Percentiles rank a stretch among this genome's conserved stretches.
phyloP scores from a whole-genome alignment of 208 protist species.

The Leptomonas seymouri region DNA sequence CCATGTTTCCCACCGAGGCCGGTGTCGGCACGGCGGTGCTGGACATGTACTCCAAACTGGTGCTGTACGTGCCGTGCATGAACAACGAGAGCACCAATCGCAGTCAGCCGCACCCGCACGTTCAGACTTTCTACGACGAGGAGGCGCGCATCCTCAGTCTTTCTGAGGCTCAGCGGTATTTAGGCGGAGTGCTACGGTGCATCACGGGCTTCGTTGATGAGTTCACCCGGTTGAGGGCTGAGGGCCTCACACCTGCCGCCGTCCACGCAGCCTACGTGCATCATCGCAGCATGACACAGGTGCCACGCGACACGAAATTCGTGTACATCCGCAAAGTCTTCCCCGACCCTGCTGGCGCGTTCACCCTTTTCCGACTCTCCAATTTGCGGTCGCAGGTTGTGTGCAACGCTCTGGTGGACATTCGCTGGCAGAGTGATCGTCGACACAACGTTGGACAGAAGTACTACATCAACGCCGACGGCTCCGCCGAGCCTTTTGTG shows the following conservation, averaged over 20 bases:
- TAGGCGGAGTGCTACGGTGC: conserved; percentile 68
- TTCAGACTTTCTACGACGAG: conserved; percentile 89
- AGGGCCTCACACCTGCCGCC: conserved; percentile 75
- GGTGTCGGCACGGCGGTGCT: conserved; percentile 83
- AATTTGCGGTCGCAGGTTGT: conserved; percentile 89
- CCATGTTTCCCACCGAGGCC: conserved; percentile 81
- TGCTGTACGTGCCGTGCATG: conserved; percentile 87
- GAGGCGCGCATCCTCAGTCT: conserved; percentile 75
- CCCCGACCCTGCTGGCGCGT: conserved; percentile 75
- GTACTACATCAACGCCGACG: conserved; percentile 87
- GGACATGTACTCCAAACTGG: conserved; percentile 80
- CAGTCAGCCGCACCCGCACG: conserved; percentile 86
- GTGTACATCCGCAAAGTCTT: conserved; percentile 90
- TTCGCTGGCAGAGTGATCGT: conserved; percentile 90
- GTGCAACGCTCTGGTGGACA: conserved; percentile 84
- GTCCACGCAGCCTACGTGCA: conserved; percentile 85
- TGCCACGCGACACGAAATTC: conserved; percentile 86
- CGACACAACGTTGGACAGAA: conserved; percentile 85
- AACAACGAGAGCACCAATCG: conserved; percentile 85
- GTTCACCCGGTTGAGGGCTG: conserved; percentile 55
- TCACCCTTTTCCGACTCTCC: conserved; percentile 85
- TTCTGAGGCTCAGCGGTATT: conserved; percentile 71
- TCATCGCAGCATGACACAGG: conserved; percentile 61
- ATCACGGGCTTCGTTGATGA: conserved; percentile 82
- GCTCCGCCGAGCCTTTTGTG: conserved; percentile 80